Evolutionary conservation across 2,329 filamentous ascomycete genomes (phyloP), one percentile per base, ranked within the genome.

Genomic region (Alternaria postmessia): DNA sequence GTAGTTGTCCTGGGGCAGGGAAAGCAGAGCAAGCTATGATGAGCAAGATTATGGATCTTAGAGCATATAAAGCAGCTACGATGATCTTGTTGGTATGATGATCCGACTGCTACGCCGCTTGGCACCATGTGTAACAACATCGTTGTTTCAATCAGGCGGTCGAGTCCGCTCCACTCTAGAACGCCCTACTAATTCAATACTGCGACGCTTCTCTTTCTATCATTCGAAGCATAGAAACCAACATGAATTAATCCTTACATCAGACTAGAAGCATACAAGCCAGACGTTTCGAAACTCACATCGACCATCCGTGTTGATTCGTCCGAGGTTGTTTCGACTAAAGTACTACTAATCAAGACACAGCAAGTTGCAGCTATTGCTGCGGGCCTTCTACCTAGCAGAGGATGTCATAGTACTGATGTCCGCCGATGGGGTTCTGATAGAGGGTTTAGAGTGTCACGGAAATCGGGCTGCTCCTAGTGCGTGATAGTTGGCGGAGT

Each of bases 1-100:
- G 93, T 97, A 2, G 87, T 97, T 44, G 75, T 68, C n/a, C 49
- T 79, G 53, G 69, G 67, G 0, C 65, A 72, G 34, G 62, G 59
- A 4, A 68, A 62, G 57, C 63, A 43, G 26, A 78, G 75, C 62
- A 78, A 77, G 65, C 57, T 79, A 65, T 26, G 22, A 26, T 2
- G 14, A 20, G 22, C 6, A 11, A 11, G 8, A 6, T 5, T 3
- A 1, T 26, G 28, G 28, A 30, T 7, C 16, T 42, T 12, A 3
- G 16, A 28, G 8, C 22, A 11, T 9, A 9, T 12, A 41, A 6
- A 41, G 18, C 9, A 11, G 4, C 11, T 41, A 22, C 9, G 3
- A 22, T 12, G 38, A 22, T 22, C 2, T 20, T 14, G 14, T 7
- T 7, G 14, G 3, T 11, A 11, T 30, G 28, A 30, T 30, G 28